Evolutionary conservation across 2,329 filamentous ascomycete species (phyloP).

Genomic region (Eutypa lata): DNA sequence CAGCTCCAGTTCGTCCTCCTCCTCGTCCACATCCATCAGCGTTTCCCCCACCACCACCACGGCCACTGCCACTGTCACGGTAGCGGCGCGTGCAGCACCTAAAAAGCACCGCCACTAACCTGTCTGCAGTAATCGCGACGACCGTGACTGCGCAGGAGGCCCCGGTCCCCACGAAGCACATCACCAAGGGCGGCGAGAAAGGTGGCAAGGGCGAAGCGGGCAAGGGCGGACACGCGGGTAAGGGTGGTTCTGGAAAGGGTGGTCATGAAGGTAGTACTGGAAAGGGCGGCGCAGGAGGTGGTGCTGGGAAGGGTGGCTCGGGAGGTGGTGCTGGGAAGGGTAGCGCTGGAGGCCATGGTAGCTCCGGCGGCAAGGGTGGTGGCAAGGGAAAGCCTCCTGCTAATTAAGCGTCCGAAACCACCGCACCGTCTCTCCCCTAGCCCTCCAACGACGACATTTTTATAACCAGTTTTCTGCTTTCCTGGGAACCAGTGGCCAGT

Average conservation of each 20-base stretch:
- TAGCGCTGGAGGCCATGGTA: not conserved
- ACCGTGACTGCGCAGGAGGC: not conserved
- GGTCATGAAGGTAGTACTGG: not conserved
- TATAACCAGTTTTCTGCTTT: no score
- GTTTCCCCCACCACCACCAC: no score
- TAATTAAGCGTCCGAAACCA: not conserved
- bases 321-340: not conserved
- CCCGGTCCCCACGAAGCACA: not conserved
- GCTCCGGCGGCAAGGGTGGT: not conserved
- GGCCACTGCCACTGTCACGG: no score
- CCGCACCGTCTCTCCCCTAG: no score
- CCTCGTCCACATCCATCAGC: no score
- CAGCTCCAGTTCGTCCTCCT: no score
- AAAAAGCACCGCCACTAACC: no score
- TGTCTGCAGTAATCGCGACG: not conserved
- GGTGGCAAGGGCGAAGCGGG: not conserved
- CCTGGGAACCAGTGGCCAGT: no score
- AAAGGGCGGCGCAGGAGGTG: not conserved
- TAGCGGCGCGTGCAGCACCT: no score
- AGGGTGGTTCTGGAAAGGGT: not conserved
- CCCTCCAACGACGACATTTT: no score
- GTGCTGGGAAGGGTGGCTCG: not conserved
- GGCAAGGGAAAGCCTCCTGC: not conserved
- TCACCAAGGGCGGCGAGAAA: not conserved
- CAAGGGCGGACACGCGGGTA: not conserved